Conservation (phyloP, 2,329 filamentous ascomycete species). For the Cordyceps sp. region DNA sequence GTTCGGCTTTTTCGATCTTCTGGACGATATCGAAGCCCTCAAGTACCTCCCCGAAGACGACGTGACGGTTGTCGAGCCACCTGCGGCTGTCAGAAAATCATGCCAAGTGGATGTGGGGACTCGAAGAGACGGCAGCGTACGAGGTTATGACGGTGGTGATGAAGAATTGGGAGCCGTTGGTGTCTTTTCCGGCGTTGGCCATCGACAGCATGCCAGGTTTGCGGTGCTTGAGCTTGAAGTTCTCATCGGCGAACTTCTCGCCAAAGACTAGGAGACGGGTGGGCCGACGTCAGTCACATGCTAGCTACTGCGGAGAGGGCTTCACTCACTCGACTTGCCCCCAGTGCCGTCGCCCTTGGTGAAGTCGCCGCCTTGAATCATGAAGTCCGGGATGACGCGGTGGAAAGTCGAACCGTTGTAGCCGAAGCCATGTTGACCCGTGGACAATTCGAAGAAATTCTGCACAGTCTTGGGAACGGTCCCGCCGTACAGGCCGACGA, state of each 20-base stretch:
- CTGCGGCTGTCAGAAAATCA: constrained; percentile 16
- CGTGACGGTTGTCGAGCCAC: constrained; percentile 72
- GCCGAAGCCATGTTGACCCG: constrained; percentile 75
- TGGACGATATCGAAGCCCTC: constrained; percentile 72
- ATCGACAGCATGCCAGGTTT: constrained; percentile 73
- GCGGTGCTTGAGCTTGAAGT: constrained; percentile 89
- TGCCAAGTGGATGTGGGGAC: too few species aligned
- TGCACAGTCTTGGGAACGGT: constrained; percentile 61
- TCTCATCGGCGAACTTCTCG: constrained; percentile 72
- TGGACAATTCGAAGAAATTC: constrained; percentile 66
- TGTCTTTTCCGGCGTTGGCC: constrained; percentile 74
- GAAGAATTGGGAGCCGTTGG: constrained; percentile 83
- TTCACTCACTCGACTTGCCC: constrained; percentile 63
- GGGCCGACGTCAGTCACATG: too few species aligned
- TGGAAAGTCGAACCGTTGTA: constrained; percentile 74
- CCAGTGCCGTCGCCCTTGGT: constrained; percentile 69
- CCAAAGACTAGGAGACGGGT: constrained; percentile 56
- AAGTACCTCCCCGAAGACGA: constrained; percentile 78
- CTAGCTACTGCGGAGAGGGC: too few species aligned
- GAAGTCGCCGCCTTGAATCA: constrained; percentile 87
- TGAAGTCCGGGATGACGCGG: constrained; percentile 80
- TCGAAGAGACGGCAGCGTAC: constrained; percentile 33
- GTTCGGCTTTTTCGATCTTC: constrained; percentile 54
- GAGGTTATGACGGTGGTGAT: constrained; percentile 70
- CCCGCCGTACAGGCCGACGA: constrained; percentile 75